These are phyloP conservation scores for Capsella rubella DNA, from an alignment of 441 rosid species.

Conservation along the genomic window DNA sequence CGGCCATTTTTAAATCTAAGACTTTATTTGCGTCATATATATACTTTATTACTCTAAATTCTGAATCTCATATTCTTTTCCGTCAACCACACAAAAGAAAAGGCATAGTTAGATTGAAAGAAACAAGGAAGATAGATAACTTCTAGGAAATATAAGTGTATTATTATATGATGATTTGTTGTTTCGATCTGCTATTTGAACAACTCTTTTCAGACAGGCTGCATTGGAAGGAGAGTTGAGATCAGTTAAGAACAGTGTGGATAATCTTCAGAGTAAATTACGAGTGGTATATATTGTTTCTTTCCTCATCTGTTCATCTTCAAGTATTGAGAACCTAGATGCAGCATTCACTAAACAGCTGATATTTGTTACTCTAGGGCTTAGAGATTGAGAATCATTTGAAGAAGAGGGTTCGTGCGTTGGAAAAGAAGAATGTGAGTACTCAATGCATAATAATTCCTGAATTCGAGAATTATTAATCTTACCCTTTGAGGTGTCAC, in stretches of 20 bases:
- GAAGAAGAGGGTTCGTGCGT: constrained; percentile 73
- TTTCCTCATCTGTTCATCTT: constrained; percentile 29
- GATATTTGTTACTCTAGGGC: constrained; percentile 62
- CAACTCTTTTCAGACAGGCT: constrained; percentile 96
- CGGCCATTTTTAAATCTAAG: no score
- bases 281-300: constrained; percentile 65
- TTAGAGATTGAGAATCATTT: constrained; percentile 95
- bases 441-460: constrained; percentile 22
- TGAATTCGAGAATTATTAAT: constrained; percentile 5
- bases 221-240: constrained; percentile 87
- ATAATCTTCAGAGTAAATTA: constrained; percentile 78
- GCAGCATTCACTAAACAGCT: constrained; percentile 16
- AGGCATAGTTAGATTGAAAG: no score
- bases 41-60: no score
- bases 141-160: neutral
- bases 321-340: neutral
- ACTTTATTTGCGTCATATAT: no score
- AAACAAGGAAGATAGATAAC: no score
- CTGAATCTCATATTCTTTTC: no score
- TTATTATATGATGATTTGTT: constrained; percentile 30
- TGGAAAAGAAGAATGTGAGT: constrained; percentile 85
- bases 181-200: constrained; percentile 56
- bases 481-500: constrained; percentile 33
- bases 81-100: no score
- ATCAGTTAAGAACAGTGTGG: constrained; percentile 60